These are phyloP conservation scores for Hyaloperonospora brassicae DNA, from an alignment of 352 stramenopile species.

Conservation along the genomic window DNA sequence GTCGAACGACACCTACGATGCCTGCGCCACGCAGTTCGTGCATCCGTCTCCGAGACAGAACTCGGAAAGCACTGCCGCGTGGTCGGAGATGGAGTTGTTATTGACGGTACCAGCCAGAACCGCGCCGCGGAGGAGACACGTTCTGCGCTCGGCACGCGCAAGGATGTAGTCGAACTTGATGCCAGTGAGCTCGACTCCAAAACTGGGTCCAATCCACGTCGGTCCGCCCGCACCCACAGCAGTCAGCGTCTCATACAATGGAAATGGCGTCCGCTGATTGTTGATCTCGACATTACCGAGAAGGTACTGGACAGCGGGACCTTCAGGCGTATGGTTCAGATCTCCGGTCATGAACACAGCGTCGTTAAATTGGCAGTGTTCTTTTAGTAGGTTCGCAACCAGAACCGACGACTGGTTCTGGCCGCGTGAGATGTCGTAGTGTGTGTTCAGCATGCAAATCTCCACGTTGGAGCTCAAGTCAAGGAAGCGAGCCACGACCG, in stretches of 20 bases:
- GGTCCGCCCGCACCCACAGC: slow-evolving; percentile 28
- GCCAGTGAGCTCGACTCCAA: slow-evolving; percentile 20
- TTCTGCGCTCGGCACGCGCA: slow-evolving; percentile 35
- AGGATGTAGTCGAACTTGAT: slow-evolving; percentile 72
- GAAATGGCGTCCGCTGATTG: slow-evolving; percentile 30
- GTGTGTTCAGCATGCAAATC: slow-evolving; percentile 72
- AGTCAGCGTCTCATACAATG: slow-evolving; percentile 56
- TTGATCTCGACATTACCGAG: slow-evolving; percentile 18
- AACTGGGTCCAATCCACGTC: slow-evolving; percentile 61
- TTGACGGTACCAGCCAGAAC: slow-evolving; percentile 45
- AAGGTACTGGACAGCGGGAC: slow-evolving; percentile 39
- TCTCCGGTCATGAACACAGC: slow-evolving; percentile 60
- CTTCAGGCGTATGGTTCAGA: slow-evolving; percentile 42
- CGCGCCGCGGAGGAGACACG: slow-evolving; percentile 30
- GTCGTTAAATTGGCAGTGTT: slow-evolving; percentile 39
- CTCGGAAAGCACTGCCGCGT: slow-evolving; percentile 46
- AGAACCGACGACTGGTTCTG: slow-evolving; percentile 49
- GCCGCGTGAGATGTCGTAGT: slow-evolving; percentile 55
- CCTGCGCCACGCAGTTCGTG: slow-evolving; percentile 24
- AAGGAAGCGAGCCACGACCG: slow-evolving; percentile 47
- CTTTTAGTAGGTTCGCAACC: slow-evolving; percentile 34
- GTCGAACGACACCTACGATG: no score
- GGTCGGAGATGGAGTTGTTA: slow-evolving; percentile 52
- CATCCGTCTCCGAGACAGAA: slow-evolving; percentile 51
- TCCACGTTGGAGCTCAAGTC: slow-evolving; percentile 21